phyloP scores from a whole-genome alignment of 192 early-diverging fungal species.

The Ambispora gerdemannii region DNA sequence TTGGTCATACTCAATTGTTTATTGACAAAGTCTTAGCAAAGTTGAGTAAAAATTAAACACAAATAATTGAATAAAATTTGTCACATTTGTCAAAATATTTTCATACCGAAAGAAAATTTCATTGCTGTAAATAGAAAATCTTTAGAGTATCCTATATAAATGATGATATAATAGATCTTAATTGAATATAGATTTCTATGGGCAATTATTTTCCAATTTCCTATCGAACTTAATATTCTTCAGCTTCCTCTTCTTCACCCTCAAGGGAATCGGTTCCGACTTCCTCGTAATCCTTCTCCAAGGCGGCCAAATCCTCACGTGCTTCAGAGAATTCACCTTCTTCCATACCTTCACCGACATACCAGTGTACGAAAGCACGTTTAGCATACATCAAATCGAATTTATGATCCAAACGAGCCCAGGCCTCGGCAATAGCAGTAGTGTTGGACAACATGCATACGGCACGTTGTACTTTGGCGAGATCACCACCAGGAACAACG shows the following conservation, averaged over 20 bases:
- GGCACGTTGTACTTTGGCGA: conserved; percentile 94
- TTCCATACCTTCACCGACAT: conserved; percentile 99
- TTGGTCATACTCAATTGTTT: background rate
- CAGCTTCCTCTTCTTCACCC: conserved; percentile 56
- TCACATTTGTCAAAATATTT: background rate
- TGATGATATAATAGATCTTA: background rate
- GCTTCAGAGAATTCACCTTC: conserved; percentile 99
- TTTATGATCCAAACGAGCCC: conserved; percentile 99
- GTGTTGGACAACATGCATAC: conserved; percentile 99
- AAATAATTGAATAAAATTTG: background rate
- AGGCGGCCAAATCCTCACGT: conserved; percentile 98
- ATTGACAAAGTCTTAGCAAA: background rate
- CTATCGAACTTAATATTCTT: conserved; percentile 38
- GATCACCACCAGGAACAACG: conserved; percentile 80
- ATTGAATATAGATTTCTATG: background rate
- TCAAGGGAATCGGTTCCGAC: conserved; percentile 94
- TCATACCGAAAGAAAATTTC: background rate
- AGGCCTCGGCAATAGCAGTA: conserved; percentile 98
- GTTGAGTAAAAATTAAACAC: background rate
- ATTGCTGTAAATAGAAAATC: background rate
- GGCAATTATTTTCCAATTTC: conserved; percentile 9
- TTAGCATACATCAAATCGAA: conserved; percentile 99
- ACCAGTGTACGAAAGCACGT: conserved; percentile 99
- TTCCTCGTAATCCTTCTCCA: conserved; percentile 99
- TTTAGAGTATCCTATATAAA: background rate